These are phyloP conservation scores for Graphium sp. DNA, from an alignment of 2,329 filamentous ascomycete genomes.

Conservation along the genomic window DNA sequence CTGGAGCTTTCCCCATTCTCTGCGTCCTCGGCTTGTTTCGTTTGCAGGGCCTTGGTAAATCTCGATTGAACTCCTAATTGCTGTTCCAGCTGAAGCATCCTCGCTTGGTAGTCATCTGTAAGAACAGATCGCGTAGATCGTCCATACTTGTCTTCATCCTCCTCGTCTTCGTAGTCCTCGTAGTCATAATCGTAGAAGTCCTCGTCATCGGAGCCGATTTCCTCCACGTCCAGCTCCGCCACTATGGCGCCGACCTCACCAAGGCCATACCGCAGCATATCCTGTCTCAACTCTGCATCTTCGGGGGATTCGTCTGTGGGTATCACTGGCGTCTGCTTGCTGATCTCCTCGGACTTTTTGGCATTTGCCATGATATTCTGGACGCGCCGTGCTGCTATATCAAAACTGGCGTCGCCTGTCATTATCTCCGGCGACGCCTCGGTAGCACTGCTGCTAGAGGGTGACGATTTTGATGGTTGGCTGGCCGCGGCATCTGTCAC, in stretches of 20 bases:
- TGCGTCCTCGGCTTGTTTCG: conserved; percentile 17
- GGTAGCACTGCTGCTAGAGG: not conserved
- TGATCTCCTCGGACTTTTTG: conserved; percentile 32
- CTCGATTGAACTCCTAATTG: conserved; percentile 46
- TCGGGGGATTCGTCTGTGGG: conserved; percentile 64
- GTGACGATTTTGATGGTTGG: not conserved
- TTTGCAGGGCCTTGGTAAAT: conserved; percentile 19
- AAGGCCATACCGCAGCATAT: conserved; percentile 91
- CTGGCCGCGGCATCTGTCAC: conserved; percentile 14
- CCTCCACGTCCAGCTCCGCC: conserved; percentile 74
- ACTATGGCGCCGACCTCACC: conserved; percentile 89
- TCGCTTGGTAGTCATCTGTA: conserved; percentile 55
- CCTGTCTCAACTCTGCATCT: conserved; percentile 61
- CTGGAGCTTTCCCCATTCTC: no score
- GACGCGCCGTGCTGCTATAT: conserved; percentile 25
- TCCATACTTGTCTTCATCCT: conserved; percentile 63
- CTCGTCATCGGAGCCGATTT: conserved; percentile 38
- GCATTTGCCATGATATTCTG: conserved; percentile 40
- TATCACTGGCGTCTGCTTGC: conserved; percentile 33
- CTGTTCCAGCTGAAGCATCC: conserved; percentile 76
- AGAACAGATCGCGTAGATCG: conserved; percentile 51
- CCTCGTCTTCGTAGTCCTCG: conserved; percentile 35
- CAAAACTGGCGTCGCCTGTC: not conserved
- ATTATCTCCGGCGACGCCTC: no score
- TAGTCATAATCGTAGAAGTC: conserved; percentile 34